A percentile compares a stretch with the other conserved stretches of the same genome.
Conservation (phyloP, 2,329 filamentous ascomycete genomes). For the Fusarium sp. region DNA sequence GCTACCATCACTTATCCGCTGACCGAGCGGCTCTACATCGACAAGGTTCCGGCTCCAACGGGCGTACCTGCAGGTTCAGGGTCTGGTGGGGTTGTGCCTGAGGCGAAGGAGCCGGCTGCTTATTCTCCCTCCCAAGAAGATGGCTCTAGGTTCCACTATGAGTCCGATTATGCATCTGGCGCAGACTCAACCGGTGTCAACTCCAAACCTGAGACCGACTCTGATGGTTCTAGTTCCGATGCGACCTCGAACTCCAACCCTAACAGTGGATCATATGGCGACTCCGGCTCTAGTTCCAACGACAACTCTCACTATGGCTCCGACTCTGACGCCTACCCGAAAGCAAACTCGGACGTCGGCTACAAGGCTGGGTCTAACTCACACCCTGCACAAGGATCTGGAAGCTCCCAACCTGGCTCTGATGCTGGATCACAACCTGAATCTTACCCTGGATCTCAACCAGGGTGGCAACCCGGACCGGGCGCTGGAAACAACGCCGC, state of each 20-base stretch:
- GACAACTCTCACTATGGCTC: background rate
- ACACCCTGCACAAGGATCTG: background rate
- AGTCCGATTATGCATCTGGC: background rate
- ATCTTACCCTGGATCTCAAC: background rate
- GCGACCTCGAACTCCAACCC: background rate
- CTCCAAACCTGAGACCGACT: background rate
- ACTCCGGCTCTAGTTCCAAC: background rate
- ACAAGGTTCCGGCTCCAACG: background rate
- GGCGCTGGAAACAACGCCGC: background rate
- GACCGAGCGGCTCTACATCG: slow-evolving; percentile 53
- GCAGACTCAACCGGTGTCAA: background rate
- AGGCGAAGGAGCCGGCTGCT: background rate
- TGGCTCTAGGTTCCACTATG: background rate
- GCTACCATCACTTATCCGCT: slow-evolving; percentile 33
- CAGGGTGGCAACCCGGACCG: background rate
- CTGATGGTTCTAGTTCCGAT: background rate
- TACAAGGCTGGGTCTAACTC: background rate
- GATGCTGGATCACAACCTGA: background rate
- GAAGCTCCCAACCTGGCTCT: background rate
- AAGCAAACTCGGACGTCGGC: background rate
- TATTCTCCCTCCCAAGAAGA: background rate
- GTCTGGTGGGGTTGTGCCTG: background rate
- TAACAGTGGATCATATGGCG: background rate
- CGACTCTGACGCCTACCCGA: background rate
- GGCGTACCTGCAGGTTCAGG: background rate